phyloP scores from a whole-genome alignment of 176 grass and related monocot species.

The Avena atlantica region DNA sequence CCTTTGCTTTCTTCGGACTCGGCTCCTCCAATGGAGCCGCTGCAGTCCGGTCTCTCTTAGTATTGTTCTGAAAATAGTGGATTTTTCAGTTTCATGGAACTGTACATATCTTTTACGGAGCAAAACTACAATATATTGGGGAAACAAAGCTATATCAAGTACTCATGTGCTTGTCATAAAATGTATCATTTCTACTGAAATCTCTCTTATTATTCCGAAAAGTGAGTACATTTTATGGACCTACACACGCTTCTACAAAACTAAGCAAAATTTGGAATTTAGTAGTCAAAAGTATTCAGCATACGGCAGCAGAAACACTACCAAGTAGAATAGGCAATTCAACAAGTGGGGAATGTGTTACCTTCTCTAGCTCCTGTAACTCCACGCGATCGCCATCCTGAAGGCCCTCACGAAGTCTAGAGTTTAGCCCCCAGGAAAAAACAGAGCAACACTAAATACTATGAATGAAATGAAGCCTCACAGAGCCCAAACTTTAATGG shows the following conservation, averaged over 20 bases:
- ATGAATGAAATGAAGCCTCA: neutral
- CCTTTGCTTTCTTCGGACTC: constrained; percentile 60
- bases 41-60: constrained; percentile 43
- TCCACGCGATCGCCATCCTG: no score
- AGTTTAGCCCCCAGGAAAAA: no score
- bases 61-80: constrained; percentile 45
- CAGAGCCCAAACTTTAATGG: constrained; percentile 66
- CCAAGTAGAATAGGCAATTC: neutral
- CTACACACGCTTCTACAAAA: constrained; percentile 13
- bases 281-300: neutral
- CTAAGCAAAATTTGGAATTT: neutral
- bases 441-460: no score
- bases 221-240: neutral
- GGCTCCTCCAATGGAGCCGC: constrained; percentile 32
- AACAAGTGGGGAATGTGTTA: no score
- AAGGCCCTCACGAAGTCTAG: no score
- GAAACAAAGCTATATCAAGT: neutral
- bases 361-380: no score
- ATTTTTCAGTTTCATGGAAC: neutral
- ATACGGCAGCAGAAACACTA: neutral
- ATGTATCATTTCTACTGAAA: neutral
- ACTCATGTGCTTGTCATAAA: neutral
- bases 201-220: constrained; percentile 53
- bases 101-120: neutral
- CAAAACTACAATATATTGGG: neutral